phyloP scores from a whole-genome alignment of 225 moss, liverwort and hornwort species.

The Rhytidiadelphus loreus region DNA sequence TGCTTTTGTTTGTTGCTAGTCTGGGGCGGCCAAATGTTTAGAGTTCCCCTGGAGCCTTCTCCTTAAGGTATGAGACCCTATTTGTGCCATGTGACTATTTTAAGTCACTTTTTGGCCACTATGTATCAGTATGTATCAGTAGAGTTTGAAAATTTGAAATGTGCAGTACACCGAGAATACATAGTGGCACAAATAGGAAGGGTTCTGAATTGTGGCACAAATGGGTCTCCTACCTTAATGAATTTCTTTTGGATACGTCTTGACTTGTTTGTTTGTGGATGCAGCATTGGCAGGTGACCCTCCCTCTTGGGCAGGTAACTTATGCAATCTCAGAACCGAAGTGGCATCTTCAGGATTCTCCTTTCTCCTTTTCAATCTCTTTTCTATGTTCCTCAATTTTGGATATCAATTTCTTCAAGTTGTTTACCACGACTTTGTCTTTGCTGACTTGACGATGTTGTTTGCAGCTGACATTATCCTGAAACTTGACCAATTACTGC shows the following conservation, averaged over 20 bases:
- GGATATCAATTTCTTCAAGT: not conserved
- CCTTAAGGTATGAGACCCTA: not conserved
- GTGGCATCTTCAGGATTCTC: not conserved
- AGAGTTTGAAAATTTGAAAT: not conserved
- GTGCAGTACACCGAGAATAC: no score
- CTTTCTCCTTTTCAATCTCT: not conserved
- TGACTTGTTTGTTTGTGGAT: not conserved
- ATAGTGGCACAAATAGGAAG: not conserved
- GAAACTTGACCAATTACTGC: constrained; percentile 16
- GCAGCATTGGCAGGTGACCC: not conserved
- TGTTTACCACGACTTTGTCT: not conserved
- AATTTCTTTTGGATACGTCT: not conserved
- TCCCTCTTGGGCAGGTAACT: constrained; percentile 22
- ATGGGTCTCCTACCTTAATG: not conserved
- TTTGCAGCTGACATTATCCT: constrained; percentile 7
- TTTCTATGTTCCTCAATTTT: not conserved
- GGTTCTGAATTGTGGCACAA: not conserved
- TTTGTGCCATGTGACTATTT: not conserved
- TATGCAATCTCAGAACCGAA: not conserved
- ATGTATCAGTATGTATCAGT: no score
- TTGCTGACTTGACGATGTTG: not conserved
- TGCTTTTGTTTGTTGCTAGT: not conserved
- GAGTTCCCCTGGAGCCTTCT: not conserved
- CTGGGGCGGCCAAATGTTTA: not conserved
- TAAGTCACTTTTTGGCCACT: not conserved